Conservation (phyloP, 1,284 basidiomycete species). For the Schizophyllum commune region DNA sequence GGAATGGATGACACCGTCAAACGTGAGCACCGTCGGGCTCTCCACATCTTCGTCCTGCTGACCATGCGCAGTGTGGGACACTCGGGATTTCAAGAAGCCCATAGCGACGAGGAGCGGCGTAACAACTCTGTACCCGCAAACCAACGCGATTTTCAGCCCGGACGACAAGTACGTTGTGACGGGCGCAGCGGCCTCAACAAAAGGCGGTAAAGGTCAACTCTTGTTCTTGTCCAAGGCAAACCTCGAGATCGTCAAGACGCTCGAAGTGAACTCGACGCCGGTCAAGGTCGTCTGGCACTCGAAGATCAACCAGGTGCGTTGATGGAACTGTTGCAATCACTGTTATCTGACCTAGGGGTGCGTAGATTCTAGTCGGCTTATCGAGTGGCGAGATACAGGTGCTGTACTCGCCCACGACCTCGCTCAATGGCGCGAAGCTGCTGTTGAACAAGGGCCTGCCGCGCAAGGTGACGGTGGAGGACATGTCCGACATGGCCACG, state of each 20-base stretch:
- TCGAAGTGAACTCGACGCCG: conserved; percentile 69
- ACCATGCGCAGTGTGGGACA: conserved; percentile 78
- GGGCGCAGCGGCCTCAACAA: conserved; percentile 60
- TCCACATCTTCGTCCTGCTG: conserved; percentile 12
- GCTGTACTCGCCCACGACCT: conserved; percentile 83
- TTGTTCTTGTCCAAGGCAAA: conserved; percentile 67
- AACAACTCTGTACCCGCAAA: conserved; percentile 80
- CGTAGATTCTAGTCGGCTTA: conserved; percentile 75
- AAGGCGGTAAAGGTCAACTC: conserved; percentile 63
- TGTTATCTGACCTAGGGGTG: conserved; percentile 2
- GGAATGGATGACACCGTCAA: conserved; percentile 90
- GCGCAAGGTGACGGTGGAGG: conserved; percentile 68
- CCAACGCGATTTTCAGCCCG: conserved; percentile 90
- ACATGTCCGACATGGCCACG: conserved; percentile 78
- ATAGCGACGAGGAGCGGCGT: conserved; percentile 58
- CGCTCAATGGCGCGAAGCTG: conserved; percentile 88
- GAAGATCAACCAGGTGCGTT: conserved; percentile 87
- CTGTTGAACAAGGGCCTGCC: conserved; percentile 72
- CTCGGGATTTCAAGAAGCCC: conserved; percentile 83
- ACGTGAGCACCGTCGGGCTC: conserved; percentile 41
- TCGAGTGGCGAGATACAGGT: conserved; percentile 87
- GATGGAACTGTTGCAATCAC: conserved; percentile 7
- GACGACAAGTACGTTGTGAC: conserved; percentile 85
- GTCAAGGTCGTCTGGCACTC: conserved; percentile 90
- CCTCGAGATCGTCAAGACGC: conserved; percentile 57